Evolutionary conservation across 805 yeast species (phyloP).

Genomic region (Ascoidea asiatica): DNA sequence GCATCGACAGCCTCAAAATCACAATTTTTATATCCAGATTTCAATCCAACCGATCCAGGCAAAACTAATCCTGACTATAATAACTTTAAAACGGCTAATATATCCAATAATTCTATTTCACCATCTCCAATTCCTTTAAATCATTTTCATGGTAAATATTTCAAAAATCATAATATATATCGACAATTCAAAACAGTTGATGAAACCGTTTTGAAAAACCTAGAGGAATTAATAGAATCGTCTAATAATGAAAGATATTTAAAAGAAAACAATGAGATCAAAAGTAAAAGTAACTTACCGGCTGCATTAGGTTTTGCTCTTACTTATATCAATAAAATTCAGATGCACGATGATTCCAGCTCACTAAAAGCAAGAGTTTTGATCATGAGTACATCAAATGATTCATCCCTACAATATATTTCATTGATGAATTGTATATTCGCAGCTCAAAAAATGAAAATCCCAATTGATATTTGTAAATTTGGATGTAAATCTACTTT

Average conservation of each 20-base stretch:
- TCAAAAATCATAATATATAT: constrained; percentile 50
- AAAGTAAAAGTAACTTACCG: constrained; percentile 37
- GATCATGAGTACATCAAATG: constrained; percentile 54
- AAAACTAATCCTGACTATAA: neutral
- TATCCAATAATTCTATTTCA: constrained; percentile 1
- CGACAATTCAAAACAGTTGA: constrained; percentile 74
- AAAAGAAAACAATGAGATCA: constrained; percentile 13
- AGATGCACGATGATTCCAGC: constrained; percentile 29
- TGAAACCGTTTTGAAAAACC: constrained; percentile 49
- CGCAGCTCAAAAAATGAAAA: constrained; percentile 86
- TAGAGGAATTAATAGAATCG: constrained; percentile 30
- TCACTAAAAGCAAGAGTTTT: constrained; percentile 52
- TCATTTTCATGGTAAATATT: neutral
- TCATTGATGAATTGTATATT: constrained; percentile 93
- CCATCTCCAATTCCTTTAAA: neutral
- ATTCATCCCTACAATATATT: constrained; percentile 70
- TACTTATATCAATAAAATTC: constrained; percentile 60
- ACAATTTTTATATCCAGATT: constrained; percentile 50
- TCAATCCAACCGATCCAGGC: constrained; percentile 10
- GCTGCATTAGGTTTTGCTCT: constrained; percentile 79
- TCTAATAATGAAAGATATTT: constrained; percentile 13
- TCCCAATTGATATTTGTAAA: constrained; percentile 85
- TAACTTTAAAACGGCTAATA: neutral
- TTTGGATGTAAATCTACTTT: constrained; percentile 48
- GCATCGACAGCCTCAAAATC: constrained; percentile 66